Evolutionary conservation across 225 moss, liverwort and hornwort species (phyloP).

Genomic region (Marchantia paleacea): DNA sequence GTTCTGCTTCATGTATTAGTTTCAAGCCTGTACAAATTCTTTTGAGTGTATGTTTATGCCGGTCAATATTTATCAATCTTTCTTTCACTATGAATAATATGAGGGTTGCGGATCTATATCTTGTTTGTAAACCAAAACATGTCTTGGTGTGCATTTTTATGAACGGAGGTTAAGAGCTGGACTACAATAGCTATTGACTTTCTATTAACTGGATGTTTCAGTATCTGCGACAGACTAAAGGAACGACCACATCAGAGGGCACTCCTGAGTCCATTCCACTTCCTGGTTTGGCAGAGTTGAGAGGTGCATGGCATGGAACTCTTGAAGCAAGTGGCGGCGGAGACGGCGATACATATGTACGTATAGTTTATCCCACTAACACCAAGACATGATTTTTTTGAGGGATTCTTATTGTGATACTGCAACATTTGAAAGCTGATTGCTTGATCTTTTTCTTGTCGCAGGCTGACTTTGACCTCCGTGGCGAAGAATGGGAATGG

Average conservation of each 20-base stretch:
- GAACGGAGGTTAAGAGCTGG: background rate
- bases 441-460: background rate
- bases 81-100: background rate
- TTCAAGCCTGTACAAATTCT: background rate
- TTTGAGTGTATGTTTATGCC: background rate
- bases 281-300: conserved; percentile 96
- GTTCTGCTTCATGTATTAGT: background rate
- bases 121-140: background rate
- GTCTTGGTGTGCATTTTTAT: background rate
- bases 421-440: background rate
- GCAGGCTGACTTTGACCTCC: conserved; percentile 97
- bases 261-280: conserved; percentile 79
- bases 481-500: conserved; percentile 99
- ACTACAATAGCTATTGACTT: background rate
- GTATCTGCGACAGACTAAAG: conserved; percentile 66
- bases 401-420: no score
- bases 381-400: background rate
- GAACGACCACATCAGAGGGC: conserved; percentile 55
- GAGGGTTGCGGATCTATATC: background rate
- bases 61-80: background rate
- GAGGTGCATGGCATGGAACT: conserved; percentile 89
- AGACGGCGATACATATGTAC: conserved; percentile 92
- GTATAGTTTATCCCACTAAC: conserved; percentile 10
- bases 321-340: conserved; percentile 98
- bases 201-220: conserved; percentile 15